Conservation (phyloP, 23 red algal species). For the Gracilaria domingensis region DNA sequence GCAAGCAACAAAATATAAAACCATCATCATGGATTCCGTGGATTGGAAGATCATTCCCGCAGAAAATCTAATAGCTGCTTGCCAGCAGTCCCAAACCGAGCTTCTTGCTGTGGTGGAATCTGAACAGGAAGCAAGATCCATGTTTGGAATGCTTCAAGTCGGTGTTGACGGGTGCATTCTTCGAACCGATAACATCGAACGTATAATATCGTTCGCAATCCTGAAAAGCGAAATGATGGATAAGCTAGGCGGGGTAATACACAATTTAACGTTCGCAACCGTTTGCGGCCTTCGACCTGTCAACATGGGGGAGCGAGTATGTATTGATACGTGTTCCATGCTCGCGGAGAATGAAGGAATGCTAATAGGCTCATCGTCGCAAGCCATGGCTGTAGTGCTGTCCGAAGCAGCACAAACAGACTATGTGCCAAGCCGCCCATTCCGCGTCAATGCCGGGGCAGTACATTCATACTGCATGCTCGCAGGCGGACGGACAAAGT, state of each 20-base stretch:
- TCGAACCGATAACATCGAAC: constrained; percentile 22
- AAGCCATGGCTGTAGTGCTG: constrained; percentile 63
- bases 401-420: constrained; percentile 66
- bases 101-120: constrained; percentile 55
- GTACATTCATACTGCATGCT: constrained; percentile 75
- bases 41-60: constrained; percentile 79
- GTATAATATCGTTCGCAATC: constrained; percentile 59
- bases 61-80: constrained; percentile 77
- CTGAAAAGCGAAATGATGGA: constrained; percentile 55
- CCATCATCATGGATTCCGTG: constrained; percentile 63
- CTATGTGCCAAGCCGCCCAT: constrained; percentile 77
- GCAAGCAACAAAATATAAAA: constrained; percentile 24
- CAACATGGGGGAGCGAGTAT: constrained; percentile 79
- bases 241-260: neutral
- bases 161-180: constrained; percentile 76
- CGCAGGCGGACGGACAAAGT: constrained; percentile 68
- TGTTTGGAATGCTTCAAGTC: constrained; percentile 73
- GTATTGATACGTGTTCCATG: constrained; percentile 74
- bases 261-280: constrained; percentile 27
- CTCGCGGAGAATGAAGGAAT: constrained; percentile 74
- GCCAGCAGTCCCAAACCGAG: constrained; percentile 28
- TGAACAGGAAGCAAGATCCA: constrained; percentile 62
- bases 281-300: constrained; percentile 31
- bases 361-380: constrained; percentile 72
- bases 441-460: constrained; percentile 82